Evolutionary conservation across 2,329 filamentous ascomycete genomes (phyloP), one percentile per base, ranked within the genome.

Genomic region (Pyricularia grisea): DNA sequence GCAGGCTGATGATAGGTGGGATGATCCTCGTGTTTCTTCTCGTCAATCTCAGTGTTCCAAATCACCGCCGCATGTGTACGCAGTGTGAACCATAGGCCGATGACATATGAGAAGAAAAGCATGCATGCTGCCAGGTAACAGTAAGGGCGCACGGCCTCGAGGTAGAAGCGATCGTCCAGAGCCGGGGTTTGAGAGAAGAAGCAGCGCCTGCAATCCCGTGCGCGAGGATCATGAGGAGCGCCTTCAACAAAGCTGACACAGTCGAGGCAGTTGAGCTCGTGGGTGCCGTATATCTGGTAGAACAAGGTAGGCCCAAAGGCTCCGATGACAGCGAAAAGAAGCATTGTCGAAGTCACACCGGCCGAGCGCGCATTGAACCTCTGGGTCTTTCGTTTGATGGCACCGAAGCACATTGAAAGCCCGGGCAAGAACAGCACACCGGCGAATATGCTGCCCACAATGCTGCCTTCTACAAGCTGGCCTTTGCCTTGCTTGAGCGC

Each of bases 251-350:
- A 81, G 71, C 88, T 84, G 66, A 85, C 80, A 71, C 86, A 89
- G 69, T 86, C 87, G 69, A 88, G 87, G 76, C 95, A 99, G 75
- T 93, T 95, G 68, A 99, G 86, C 80, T 99, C 93, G 76, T 99
- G 95, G 66, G 93, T 97, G 73, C 95, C 96, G 78, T 98, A 98
- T 72, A 99, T 97, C 76, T 99, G 94, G 80, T 98, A 99, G 81
- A 99, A 99, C 17, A 99, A 82, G 0, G 95, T 99, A 2, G 95
- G 95, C 0, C 94, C 91, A 79, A 99, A 99, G 10, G 94, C 93
- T 71, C 92, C 94, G 74, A 99, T 95, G 58, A 97, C 92, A 28
- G 95, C 94, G 77, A 99, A 99, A 11, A 99, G 84, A 69, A 99
- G 82, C 95, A 99, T 99, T 0, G 95, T 99, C 2, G 94, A 97